Evolutionary conservation across 2,329 filamentous ascomycete species (phyloP), one percentile per base, ranked within the genome.

Genomic region (Fusarium secorum): DNA sequence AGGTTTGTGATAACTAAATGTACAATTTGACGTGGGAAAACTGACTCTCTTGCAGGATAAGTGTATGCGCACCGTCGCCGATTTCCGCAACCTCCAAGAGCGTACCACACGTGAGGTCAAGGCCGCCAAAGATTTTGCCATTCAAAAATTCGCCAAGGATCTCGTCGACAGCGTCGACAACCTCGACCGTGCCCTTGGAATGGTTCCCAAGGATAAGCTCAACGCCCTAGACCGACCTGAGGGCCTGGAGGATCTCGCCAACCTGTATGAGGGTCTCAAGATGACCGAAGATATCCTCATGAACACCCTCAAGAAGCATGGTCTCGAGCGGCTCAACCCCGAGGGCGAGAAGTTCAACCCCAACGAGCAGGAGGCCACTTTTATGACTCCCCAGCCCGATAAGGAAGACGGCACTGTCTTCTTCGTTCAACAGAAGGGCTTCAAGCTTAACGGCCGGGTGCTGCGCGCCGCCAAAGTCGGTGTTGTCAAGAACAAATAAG

Each of bases 61-160:
- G 85, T 97, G 94, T 83, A 89, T 98, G 71, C 95, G 96, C 80
- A 92, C 93, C 60, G 90, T 98, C 72, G 96, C 96, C 83, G 96
- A 99, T 78, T 98, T 97, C 89, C 94, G 94, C 80, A 99, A 98
- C 85, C 92, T 99, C 55, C 95, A 98, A 85, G 94, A 98, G 79
- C 93, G 96, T 79, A 97, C 94, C 45, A 89, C 91, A 81, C 94
- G 96, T 79, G 96, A 99, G 75, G 91, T 97, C 80, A 93, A 96
- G 82, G 84, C 88, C 24, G 93, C 95, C 24, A 91, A 91, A 76
- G 93, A 97, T 83, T 99, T 97, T 77, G 96, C 95, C 78, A 96
- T 99, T 78, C 94, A 97, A 81, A 94, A 91, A 75, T 98, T 99
- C 83, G 94, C 95, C 78, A 92, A 94, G 82, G 96, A 99, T 83